These are phyloP conservation scores for Polyplosphaeria fusca DNA, from an alignment of 495 filamentous ascomycete genomes.

Conservation along the genomic window DNA sequence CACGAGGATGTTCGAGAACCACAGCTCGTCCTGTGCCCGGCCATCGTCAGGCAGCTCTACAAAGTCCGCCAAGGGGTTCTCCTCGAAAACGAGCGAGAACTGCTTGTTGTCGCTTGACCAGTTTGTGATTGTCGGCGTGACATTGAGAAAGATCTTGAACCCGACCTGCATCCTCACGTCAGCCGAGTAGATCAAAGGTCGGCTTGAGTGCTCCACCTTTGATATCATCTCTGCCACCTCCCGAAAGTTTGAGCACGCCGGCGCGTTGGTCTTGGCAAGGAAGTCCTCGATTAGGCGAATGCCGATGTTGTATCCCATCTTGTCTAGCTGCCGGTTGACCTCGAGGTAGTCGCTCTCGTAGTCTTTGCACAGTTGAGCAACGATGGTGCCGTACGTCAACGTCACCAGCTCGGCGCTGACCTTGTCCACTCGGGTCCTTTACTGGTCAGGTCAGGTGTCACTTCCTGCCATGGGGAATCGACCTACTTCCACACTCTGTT, in stretches of 20 bases:
- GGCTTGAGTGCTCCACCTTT: conserved; percentile 57
- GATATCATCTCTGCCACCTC: conserved; percentile 96
- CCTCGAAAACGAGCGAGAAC: conserved; percentile 93
- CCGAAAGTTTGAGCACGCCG: conserved; percentile 85
- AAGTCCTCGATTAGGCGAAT: conserved; percentile 96
- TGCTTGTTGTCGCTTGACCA: conserved; percentile 95
- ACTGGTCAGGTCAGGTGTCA: conserved; percentile 18
- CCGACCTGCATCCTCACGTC: conserved; percentile 74
- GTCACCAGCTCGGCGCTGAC: conserved; percentile 93
- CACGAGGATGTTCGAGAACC: conserved; percentile 97
- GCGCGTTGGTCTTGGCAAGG: conserved; percentile 86
- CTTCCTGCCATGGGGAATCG: background rate
- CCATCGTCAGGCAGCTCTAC: conserved; percentile 97
- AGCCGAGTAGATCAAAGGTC: background rate
- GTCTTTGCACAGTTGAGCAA: conserved; percentile 93
- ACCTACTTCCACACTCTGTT: conserved; percentile 94
- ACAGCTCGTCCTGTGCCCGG: conserved; percentile 90
- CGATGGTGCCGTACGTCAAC: conserved; percentile 95
- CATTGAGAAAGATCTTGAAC: conserved; percentile 98
- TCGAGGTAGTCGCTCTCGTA: conserved; percentile 88
- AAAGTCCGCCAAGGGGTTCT: conserved; percentile 95
- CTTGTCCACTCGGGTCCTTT: conserved; percentile 66
- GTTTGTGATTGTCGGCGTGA: conserved; percentile 91
- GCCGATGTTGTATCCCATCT: conserved; percentile 99
- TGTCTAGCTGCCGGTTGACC: conserved; percentile 95